Base-by-base conservation (phyloP, 768 basidiomycete genomes). In the Bullera alba region DNA sequence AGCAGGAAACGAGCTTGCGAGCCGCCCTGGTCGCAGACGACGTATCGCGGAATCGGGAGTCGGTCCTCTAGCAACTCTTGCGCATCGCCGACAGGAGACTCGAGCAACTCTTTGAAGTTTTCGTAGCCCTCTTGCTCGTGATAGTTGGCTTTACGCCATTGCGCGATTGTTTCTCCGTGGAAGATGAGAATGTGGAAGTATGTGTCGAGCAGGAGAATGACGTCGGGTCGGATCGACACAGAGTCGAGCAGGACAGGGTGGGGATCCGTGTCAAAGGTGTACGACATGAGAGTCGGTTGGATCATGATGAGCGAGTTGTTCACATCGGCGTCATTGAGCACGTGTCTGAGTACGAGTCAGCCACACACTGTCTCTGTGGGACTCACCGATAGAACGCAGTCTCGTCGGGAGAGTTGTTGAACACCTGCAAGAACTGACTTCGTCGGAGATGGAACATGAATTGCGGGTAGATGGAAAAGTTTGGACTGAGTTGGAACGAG, bases 131-230 rank as follows among this genome's bases (percentile, higher is more conserved):
- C 92, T 75, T 96, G 93, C 0, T 99, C 92, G 66, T 97, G 95
- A 67, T 97, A 99, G 0, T 91, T 92, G 10, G 88, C 87, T 74
- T 97, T 97, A 44, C 93, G 81, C 95, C 95, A 99, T 71, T 91
- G 86, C 0, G 95, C 92, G 42, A 99, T 80, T 19, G 89, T 87
- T 72, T 93, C 89, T 19, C 95, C 95, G 69, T 99, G 95, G 85
- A 95, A 97, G 73, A 99, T 97, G 63, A 97, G 84, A 60, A 97
- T 95, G 70, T 99, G 93, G 89, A 99, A 97, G 81, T 93, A 99
- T 2, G 93, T 97, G 67, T 99, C 95, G 47, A 99, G 84, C 8
- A 99, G 81, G 26, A 99, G 83, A 66, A 99, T 84, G 55, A 92
- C 89, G 65, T 97, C 95, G 37, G 87, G 86, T 73, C 93, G 91